A percentile compares a stretch with the other conserved stretches of the same genome.
Evolutionary conservation across 352 stramenopile species (phyloP).

Genomic region (Phytophthora sojae): DNA sequence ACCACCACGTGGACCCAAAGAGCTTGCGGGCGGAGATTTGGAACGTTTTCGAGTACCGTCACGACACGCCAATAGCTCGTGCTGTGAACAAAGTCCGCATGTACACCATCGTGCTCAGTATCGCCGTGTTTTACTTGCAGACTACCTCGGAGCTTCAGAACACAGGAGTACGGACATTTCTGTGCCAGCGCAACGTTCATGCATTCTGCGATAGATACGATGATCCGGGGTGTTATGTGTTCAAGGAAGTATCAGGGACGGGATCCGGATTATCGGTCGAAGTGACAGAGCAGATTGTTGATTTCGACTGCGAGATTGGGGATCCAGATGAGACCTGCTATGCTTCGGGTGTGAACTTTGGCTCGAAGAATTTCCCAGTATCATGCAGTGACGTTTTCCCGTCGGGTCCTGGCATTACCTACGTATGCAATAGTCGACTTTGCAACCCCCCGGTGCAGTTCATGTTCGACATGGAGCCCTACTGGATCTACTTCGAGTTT

Average conservation of each 20-base stretch:
- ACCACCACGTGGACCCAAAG: slow-evolving; percentile 29
- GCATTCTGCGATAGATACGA: slow-evolving; percentile 47
- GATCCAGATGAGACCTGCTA: slow-evolving; percentile 36
- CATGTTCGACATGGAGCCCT: slow-evolving; percentile 57
- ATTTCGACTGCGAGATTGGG: slow-evolving; percentile 38
- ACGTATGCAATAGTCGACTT: slow-evolving; percentile 54
- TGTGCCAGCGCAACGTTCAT: slow-evolving; percentile 51
- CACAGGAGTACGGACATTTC: slow-evolving; percentile 42
- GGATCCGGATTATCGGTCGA: slow-evolving; percentile 13
- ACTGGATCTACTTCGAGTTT: slow-evolving; percentile 62
- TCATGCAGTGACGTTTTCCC: slow-evolving; percentile 40
- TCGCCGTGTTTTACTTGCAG: slow-evolving; percentile 62
- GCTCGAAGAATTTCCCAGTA: slow-evolving; percentile 31
- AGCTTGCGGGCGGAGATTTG: slow-evolving; percentile 49
- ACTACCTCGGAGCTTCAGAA: slow-evolving; percentile 61
- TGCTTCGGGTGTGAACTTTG: slow-evolving; percentile 42
- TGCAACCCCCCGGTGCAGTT: slow-evolving; percentile 48
- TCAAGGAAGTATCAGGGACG: slow-evolving; percentile 17
- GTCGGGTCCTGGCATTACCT: slow-evolving; percentile 7
- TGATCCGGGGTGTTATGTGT: slow-evolving; percentile 48
- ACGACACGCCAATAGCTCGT: slow-evolving; percentile 31
- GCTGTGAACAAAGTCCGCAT: slow-evolving; percentile 47
- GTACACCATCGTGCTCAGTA: slow-evolving; percentile 47
- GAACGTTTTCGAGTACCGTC: slow-evolving; percentile 57
- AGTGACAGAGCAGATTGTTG: slow-evolving; percentile 27